Base-by-base conservation (phyloP, 2,329 filamentous ascomycete genomes). In the Apiospora saccharicola region DNA sequence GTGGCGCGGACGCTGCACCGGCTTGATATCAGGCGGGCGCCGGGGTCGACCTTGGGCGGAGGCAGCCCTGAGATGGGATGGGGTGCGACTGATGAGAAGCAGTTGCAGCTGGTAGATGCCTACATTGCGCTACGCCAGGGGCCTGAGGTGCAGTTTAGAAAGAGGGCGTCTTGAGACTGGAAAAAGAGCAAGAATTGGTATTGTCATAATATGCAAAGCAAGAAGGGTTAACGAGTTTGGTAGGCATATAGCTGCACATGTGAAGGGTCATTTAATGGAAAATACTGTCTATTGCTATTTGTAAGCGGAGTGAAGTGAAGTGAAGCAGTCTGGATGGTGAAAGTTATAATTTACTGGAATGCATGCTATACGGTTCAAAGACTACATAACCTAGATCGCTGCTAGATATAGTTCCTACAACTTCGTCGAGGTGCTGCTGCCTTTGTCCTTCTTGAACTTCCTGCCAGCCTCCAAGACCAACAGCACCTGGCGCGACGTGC, bases 1-100 rank as follows among this genome's bases (percentile, higher is more conserved):
- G 22, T 79, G 1, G 77, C 77, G 7, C 70, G 73, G 2, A 78
- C 74, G 10, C 68, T 79, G 24, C 68, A 76, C 67, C 71, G 73
- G 1, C 47, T 79, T 0, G 78, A 79, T 7, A 44, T 80, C 4
- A 68, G 78, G 24, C 26, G 30, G 26, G 51, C 26, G 51, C 51
- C 51, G 2, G 51, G 51, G 14, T 57, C 26, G 14, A 57, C 26
- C 1, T 3, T 10, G 26, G 51, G 51, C 1, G 51, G 26, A 1
- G 51, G 26, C 0, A 14, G 14, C 0, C 14, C 26, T 0, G 26
- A 34, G 14, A 0, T 57, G 6, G 51, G 16, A 4, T 57, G 26
- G 26, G 51, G 26, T 3, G 51, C 51, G 2, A 6, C 14, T 7
- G 26, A 57, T 26, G 16, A 22, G 16, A 22, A 22, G 7, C 26